phyloP scores from a whole-genome alignment of 169 alveolate species.

The Haemoproteus tartakovskyi region DNA sequence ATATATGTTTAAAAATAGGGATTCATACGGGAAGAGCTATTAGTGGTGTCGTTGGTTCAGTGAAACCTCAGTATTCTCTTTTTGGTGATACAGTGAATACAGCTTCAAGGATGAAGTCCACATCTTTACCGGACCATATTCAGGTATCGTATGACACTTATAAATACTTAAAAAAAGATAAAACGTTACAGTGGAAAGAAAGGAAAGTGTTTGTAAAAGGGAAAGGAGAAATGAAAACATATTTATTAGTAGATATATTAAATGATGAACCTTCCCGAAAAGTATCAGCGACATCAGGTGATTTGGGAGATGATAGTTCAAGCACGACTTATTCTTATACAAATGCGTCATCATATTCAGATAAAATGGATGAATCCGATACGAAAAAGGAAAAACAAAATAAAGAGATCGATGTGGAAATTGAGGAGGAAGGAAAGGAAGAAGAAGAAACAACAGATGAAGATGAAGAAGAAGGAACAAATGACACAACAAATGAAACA shows the following conservation, averaged over 20 bases:
- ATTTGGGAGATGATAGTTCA: no score
- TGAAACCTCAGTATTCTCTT: slow-evolving; percentile 95
- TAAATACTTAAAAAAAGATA: slow-evolving; percentile 61
- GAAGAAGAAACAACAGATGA: no score
- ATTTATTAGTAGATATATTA: slow-evolving; percentile 63
- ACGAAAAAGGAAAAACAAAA: no score
- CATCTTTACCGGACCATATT: slow-evolving; percentile 69
- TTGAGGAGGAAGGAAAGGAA: no score
- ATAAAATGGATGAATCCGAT: background rate
- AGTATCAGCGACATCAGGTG: no score
- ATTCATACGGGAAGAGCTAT: slow-evolving; percentile 94
- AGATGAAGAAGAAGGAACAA: no score
- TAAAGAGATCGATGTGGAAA: no score
- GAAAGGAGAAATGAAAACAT: slow-evolving; percentile 79
- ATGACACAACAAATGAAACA: no score
- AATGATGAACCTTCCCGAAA: no score
- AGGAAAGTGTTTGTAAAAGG: slow-evolving; percentile 75
- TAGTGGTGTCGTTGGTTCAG: slow-evolving; percentile 98
- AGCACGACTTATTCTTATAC: no score
- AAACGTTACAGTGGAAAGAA: slow-evolving; percentile 67
- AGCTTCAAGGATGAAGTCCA: slow-evolving; percentile 90
- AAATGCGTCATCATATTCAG: no score
- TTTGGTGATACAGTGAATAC: slow-evolving; percentile 98
- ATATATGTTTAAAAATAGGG: slow-evolving; percentile 89
- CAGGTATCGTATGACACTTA: slow-evolving; percentile 75